Evolutionary conservation across 768 basidiomycete species (phyloP).

Genomic region (Ramaria sp.): DNA sequence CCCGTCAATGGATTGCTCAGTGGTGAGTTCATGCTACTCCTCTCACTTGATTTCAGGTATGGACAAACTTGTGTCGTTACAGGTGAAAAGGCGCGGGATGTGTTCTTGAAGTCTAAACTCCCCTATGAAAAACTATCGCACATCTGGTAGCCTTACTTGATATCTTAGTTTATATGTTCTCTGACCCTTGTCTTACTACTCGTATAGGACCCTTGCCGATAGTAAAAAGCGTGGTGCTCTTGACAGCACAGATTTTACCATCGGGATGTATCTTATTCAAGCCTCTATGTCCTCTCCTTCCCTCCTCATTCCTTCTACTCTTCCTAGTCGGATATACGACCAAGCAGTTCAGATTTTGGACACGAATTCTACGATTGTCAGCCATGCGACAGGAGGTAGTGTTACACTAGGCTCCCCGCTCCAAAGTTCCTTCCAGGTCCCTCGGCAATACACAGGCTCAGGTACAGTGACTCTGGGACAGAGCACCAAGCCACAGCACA

Average conservation of each 20-base stretch:
- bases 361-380: constrained; percentile 20
- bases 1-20: constrained; percentile 69
- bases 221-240: constrained; percentile 84
- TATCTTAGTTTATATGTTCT: not conserved
- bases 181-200: not conserved
- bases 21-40: constrained; percentile 34
- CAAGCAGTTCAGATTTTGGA: constrained; percentile 44
- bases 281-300: constrained; percentile 76
- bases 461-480: constrained; percentile 12
- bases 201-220: constrained; percentile 80
- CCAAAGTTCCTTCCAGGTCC: constrained; percentile 20
- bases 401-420: constrained; percentile 38
- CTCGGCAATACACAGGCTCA: constrained; percentile 17
- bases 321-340: constrained; percentile 82
- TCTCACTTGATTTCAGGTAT: not conserved
- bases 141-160: constrained; percentile 59
- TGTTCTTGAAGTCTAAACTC: constrained; percentile 88
- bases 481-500: constrained; percentile 46
- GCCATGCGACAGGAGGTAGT: constrained; percentile 51
- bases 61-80: not conserved
- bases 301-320: constrained; percentile 53
- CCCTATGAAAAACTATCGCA: constrained; percentile 78
- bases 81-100: constrained; percentile 83
- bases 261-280: constrained; percentile 96
- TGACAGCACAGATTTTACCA: constrained; percentile 84